Evolutionary conservation across 176 grass and related monocot genomes (phyloP), one percentile per base, ranked within the genome.

Genomic region (Eleusine coracana): DNA sequence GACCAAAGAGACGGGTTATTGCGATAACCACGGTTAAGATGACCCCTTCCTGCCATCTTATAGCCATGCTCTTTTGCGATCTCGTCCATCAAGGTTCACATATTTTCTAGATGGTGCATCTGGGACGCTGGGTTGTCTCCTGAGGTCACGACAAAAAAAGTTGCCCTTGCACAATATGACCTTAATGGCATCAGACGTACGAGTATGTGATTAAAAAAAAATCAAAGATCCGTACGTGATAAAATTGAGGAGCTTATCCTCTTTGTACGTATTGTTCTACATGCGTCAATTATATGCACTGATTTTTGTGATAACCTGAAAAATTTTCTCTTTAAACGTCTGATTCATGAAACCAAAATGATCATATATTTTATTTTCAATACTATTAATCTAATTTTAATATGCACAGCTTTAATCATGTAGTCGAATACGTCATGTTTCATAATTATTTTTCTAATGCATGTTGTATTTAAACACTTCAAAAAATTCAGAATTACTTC

Each of bases 1-100:
- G 60, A 79, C 83, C 73, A 18, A 66, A 75, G 87, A 41, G 94
- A 86, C 82, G 89, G 87, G 87, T 90, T 94, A 87, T 84, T 78
- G 21, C 52, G 71, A 72, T 89, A 96, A 76, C 89, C 91, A 74
- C 73, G 78, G 91, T 94, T 91, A 89, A 78, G 31, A 28, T 20
- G 81, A 56, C 48, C 28, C 61, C 50, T 50, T 66, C 81, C 31
- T 10, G 44, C 37, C 0, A 0, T 25, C 55, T 88, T 93, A 83
- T 89, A 93, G 81, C 58, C 56, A 6, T 3, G 8, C 62, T 1
- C 3, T 64, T 75, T 94, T 82, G 1, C 70, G 5, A n/a, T 12
- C 0, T 3, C 3, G 0, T 23, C 86, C 82, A 66, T 2, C 0
- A 1, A 0, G 7, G 20, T 37, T 29, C 0, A 0, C 0, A 0